Evolutionary conservation across 768 basidiomycete species (phyloP).

Genomic region (Albatrellus ellisii): DNA sequence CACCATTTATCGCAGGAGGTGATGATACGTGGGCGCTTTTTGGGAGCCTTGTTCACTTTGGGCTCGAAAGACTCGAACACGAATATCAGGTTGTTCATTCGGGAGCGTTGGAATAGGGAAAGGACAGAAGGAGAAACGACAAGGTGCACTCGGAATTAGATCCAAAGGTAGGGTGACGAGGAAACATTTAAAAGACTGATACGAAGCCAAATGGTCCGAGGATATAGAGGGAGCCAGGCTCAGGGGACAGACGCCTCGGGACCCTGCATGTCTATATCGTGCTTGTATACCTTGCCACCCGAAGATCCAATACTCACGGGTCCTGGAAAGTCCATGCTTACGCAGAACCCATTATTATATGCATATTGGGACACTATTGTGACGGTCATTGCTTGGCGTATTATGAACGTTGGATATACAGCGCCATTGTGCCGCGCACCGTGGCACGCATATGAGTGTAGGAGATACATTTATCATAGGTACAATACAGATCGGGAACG

Average conservation of each 20-base stretch:
- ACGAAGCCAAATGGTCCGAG: slow-evolving; percentile 1
- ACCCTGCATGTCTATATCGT: slow-evolving; percentile 5
- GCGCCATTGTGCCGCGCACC: no score
- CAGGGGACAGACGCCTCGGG: slow-evolving; percentile 5
- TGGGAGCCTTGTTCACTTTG: slow-evolving; percentile 55
- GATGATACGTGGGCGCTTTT: slow-evolving; percentile 78
- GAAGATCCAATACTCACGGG: slow-evolving; percentile 13
- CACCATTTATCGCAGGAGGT: slow-evolving; percentile 87
- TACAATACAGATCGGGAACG: no score
- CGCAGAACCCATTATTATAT: no score
- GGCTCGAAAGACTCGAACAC: slow-evolving; percentile 87
- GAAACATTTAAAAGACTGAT: slow-evolving; percentile 12
- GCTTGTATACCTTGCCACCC: slow-evolving; percentile 7
- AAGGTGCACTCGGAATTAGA: slow-evolving; percentile 5
- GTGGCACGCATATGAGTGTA: no score
- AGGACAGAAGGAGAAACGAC: not conserved
- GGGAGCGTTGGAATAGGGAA: not conserved
- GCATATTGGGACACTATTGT: no score
- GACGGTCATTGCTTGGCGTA: no score
- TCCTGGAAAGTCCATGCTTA: no score
- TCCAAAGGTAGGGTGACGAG: slow-evolving; percentile 10
- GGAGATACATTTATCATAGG: no score
- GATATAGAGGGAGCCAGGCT: slow-evolving; percentile 4
- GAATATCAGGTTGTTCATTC: slow-evolving; percentile 72
- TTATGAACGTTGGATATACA: no score